Evolutionary conservation across 352 stramenopile genomes (phyloP), one percentile per base, ranked within the genome.

Genomic region (Globisporangium rhizosaccharum): DNA sequence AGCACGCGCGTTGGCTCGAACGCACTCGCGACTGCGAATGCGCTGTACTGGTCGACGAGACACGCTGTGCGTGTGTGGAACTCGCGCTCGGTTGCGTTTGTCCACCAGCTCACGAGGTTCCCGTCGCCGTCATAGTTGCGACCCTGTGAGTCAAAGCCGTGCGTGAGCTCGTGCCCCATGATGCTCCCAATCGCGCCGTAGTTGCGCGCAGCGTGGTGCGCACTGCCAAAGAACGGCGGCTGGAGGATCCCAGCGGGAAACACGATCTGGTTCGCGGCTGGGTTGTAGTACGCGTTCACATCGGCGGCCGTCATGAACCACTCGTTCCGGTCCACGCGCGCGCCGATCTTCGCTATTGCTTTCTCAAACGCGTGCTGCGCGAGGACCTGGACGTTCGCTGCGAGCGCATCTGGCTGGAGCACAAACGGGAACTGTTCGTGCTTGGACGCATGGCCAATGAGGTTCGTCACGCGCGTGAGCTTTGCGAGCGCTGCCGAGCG

Each of bases 211-310:
- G 91, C 73, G 44, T 97, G 89, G 0, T 70, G 71, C 30, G 79
- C 69, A 23, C 74, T 75, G 47, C 91, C 71, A 58, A 98, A 98
- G 57, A 98, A 98, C 7, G 96, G 96, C 50, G 92, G 77, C 67
- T 98, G 94, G 15, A 98, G 62, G 57, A 98, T 98, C 1, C 92
- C 96, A 3, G 96, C 96, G 3, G 96, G 96, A 65, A 98, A 98
- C 9, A 98, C 92, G 60, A 98, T 98, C 66, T 98, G 90, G 65
- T 94, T 94, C 8, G 65, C 70, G 11, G 70, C 70, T 10, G 72
- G 62, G 53, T 76, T 73, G 66, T 95, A 90, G 66, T 91, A 95
- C 25, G 90, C 94, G 72, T 98, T 98, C 37, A 98, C 88, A 0
- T 82, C 94, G 57, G 96, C 89, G 25, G 93, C 88, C 0, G 87